A percentile compares a stretch with the other conserved stretches of the same genome.
Conservation (phyloP, 768 basidiomycete species). For the Butyriboletus loyo region DNA sequence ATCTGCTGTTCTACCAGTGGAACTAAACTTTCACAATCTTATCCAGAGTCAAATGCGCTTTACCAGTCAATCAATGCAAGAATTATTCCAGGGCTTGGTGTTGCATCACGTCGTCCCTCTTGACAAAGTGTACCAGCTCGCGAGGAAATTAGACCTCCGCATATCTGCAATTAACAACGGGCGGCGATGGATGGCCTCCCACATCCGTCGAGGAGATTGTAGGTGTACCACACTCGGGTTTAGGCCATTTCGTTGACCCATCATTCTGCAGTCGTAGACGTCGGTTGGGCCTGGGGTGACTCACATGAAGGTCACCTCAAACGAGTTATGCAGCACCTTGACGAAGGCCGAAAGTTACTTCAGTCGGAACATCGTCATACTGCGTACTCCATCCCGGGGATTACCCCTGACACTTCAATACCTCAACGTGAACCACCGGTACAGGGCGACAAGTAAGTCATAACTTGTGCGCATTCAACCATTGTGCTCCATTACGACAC, state of each 20-base stretch:
- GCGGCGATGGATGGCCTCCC: conserved; percentile 37
- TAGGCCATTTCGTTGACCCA: not conserved
- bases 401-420: conserved; percentile 8
- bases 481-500: not conserved
- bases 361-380: conserved; percentile 12
- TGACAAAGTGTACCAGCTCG: conserved; percentile 24
- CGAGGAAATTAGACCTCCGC: conserved; percentile 21
- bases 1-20: not conserved
- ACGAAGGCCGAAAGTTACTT: conserved; percentile 28
- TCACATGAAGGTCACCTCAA: conserved; percentile 31
- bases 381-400: conserved; percentile 17
- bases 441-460: conserved; percentile 16
- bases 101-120: conserved; percentile 23
- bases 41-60: conserved; percentile 28
- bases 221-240: conserved; percentile 3
- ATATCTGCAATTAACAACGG: conserved; percentile 25
- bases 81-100: conserved; percentile 23
- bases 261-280: conserved; percentile 20
- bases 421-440: conserved; percentile 16
- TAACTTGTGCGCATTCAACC: not conserved
- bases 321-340: conserved; percentile 32
- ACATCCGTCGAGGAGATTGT: conserved; percentile 41
- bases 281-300: conserved; percentile 34
- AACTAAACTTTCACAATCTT: not conserved
- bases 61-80: conserved; percentile 16